Evolutionary conservation across 495 filamentous ascomycete genomes (phyloP).

Genomic region (Jackrogersella multiformis): DNA sequence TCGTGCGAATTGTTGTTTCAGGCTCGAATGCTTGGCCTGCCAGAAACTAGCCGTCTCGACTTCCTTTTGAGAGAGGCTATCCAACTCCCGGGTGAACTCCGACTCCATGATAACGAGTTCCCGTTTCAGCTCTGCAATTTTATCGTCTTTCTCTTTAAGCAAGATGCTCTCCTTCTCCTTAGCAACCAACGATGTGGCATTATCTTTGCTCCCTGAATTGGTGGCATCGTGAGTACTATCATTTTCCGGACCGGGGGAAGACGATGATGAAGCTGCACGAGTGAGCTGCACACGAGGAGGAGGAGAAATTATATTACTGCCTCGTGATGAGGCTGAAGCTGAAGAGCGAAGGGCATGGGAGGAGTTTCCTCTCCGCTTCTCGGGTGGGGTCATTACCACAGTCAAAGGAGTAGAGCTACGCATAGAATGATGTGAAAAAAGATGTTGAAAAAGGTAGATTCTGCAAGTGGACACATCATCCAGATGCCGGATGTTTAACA

Average conservation of each 20-base stretch:
- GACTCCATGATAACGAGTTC: constrained; percentile 55
- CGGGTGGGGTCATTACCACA: constrained; percentile 41
- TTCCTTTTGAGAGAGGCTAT: constrained; percentile 54
- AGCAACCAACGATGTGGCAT: constrained; percentile 23
- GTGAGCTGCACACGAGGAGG: constrained; percentile 53
- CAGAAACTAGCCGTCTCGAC: constrained; percentile 57
- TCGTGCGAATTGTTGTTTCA: constrained; percentile 55
- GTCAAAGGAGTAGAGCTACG: constrained; percentile 22
- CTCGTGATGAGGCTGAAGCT: constrained; percentile 35
- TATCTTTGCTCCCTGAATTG: constrained; percentile 26
- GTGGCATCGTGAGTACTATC: constrained; percentile 29
- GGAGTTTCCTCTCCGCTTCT: constrained; percentile 47
- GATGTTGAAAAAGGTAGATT: background rate
- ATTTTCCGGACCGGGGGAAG: constrained; percentile 49
- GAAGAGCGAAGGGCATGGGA: constrained; percentile 41
- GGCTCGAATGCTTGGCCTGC: constrained; percentile 55
- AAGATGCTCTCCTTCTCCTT: constrained; percentile 45
- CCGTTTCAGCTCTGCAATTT: constrained; percentile 56
- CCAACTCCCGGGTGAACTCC: constrained; percentile 58
- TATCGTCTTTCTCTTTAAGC: constrained; percentile 51
- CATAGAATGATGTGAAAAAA: constrained; percentile 3
- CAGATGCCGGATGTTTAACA: constrained; percentile 6
- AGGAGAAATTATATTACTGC: constrained; percentile 47
- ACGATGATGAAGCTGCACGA: constrained; percentile 46
- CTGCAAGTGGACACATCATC: constrained; percentile 20